phyloP scores from a whole-genome alignment of 2,329 filamentous ascomycete species.

The Calonectria leucothoes region DNA sequence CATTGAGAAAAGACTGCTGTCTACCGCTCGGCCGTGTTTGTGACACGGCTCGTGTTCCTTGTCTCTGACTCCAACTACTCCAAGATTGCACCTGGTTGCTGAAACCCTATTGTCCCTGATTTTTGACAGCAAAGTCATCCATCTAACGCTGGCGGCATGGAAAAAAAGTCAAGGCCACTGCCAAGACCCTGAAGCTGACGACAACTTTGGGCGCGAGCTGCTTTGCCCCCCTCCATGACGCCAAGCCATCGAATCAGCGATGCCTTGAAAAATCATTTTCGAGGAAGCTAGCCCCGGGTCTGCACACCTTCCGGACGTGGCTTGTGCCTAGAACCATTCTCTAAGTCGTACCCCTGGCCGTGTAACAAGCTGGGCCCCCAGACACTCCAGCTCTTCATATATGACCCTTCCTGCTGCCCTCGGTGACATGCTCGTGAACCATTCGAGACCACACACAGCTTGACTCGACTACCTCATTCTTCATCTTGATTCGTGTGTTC shows the following conservation, averaged over 20 bases:
- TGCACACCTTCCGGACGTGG: constrained; percentile 21
- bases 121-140: background rate
- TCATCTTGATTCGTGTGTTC: background rate
- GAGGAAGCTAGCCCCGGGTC: constrained; percentile 11
- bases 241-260: constrained; percentile 8
- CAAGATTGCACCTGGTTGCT: constrained; percentile 25
- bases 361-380: constrained; percentile 7
- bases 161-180: constrained; percentile 7
- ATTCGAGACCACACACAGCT: background rate
- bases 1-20: too few species aligned
- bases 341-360: constrained; percentile 8
- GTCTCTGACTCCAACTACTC: constrained; percentile 10
- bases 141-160: background rate
- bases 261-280: background rate
- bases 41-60: background rate
- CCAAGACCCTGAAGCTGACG: constrained; percentile 19
- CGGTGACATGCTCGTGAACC: background rate
- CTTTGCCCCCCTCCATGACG: background rate
- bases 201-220: constrained; percentile 13
- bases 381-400: constrained; percentile 6
- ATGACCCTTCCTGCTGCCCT: constrained; percentile 7
- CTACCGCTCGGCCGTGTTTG: background rate
- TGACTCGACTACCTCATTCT: background rate
- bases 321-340: constrained; percentile 25
- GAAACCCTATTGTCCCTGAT: constrained; percentile 29